These are phyloP conservation scores for Trametes polyzona DNA, from an alignment of 1,284 basidiomycete genomes.

Conservation along the genomic window DNA sequence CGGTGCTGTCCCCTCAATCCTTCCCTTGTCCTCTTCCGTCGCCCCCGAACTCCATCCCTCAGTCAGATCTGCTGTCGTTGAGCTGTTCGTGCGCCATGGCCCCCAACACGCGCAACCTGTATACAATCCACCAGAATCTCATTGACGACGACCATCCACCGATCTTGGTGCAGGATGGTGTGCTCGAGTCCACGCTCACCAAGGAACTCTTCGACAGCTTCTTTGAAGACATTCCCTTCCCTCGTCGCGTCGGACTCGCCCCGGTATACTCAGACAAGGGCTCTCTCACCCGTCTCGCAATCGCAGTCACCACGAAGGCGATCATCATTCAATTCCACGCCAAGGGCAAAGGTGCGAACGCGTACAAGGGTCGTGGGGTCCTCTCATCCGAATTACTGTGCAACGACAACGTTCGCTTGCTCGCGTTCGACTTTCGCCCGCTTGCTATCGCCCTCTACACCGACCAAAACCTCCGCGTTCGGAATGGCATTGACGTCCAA, in stretches of 20 bases:
- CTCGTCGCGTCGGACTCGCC: slow-evolving; percentile 33
- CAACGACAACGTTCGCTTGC: slow-evolving; percentile 32
- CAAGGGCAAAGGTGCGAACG: slow-evolving; percentile 22
- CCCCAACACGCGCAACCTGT: slow-evolving; percentile 11
- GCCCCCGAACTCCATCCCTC: slow-evolving; percentile 17
- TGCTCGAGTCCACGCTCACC: slow-evolving; percentile 27
- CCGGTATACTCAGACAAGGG: slow-evolving; percentile 33
- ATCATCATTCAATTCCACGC: slow-evolving; percentile 35
- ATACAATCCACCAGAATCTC: slow-evolving; percentile 31
- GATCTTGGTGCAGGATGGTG: slow-evolving; percentile 25
- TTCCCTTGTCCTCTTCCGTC: not conserved
- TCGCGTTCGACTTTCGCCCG: slow-evolving; percentile 49
- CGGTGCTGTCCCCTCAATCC: not conserved
- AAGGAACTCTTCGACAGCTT: slow-evolving; percentile 26
- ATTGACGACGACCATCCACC: slow-evolving; percentile 27
- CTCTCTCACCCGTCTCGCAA: slow-evolving; percentile 31
- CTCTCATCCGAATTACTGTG: slow-evolving; percentile 33
- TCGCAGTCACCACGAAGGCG: slow-evolving; percentile 27
- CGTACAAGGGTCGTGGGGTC: slow-evolving; percentile 27
- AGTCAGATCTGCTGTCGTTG: not conserved
- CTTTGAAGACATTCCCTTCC: slow-evolving; percentile 11
- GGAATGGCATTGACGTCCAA: slow-evolving; percentile 60
- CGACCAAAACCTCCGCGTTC: slow-evolving; percentile 45
- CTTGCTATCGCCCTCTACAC: slow-evolving; percentile 45
- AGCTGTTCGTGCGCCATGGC: slow-evolving; percentile 25